phyloP scores from a whole-genome alignment of 2,329 filamentous ascomycete genomes.

The Colletotrichum destructivum region DNA sequence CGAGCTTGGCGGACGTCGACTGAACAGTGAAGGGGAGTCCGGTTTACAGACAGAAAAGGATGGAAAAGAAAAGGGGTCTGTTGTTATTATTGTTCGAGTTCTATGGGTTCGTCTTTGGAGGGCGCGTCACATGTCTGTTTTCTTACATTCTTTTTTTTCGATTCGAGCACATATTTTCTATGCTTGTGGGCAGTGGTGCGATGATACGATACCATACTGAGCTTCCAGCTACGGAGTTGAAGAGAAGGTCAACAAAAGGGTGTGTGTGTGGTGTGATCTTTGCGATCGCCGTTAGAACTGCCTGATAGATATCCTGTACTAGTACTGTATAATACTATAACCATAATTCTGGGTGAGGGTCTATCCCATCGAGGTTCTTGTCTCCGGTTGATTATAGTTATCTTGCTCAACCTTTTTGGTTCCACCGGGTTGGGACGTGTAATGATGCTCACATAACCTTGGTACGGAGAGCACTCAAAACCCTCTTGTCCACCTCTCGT shows the following conservation, averaged over 20 bases:
- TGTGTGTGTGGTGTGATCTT: conserved; percentile 10
- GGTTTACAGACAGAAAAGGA: neutral
- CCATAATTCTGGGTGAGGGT: conserved; percentile 16
- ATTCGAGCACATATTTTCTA: conserved; percentile 38
- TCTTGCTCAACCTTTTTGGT: neutral
- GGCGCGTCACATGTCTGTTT: neutral
- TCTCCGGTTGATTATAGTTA: no score
- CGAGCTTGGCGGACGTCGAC: conserved; percentile 49
- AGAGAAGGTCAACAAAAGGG: neutral
- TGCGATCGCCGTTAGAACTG: neutral
- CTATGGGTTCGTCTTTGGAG: neutral
- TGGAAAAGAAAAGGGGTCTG: no score
- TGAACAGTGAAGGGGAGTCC: conserved; percentile 27
- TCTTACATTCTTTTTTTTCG: neutral
- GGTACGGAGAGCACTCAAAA: neutral
- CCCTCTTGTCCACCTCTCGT: no score
- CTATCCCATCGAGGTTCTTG: neutral
- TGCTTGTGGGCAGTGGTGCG: neutral
- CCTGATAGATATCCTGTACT: conserved; percentile 36
- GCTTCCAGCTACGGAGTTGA: conserved; percentile 29
- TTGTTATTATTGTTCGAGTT: neutral
- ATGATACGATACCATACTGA: conserved; percentile 21
- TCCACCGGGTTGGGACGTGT: neutral
- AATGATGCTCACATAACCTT: neutral
- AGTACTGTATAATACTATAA: conserved; percentile 38